Base-by-base conservation (phyloP, 176 grass and related monocot species). In the Stipa capillata region DNA sequence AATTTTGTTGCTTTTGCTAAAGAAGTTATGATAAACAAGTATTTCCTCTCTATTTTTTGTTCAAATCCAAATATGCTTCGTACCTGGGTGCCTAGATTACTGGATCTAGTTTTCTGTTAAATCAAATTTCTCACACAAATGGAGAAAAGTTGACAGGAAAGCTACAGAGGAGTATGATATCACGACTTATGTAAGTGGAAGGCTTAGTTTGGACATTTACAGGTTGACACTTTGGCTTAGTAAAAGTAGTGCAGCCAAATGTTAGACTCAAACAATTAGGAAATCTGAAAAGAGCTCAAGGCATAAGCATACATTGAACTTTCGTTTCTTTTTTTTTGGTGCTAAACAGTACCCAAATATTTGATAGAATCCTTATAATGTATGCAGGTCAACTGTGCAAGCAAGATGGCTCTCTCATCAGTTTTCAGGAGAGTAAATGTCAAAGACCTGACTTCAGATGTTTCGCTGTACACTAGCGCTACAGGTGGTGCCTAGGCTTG, bases 371-470 rank as follows among this genome's bases (percentile, higher is more conserved):
- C 8, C 17, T 69, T 44, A 53, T 36, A 5, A 40, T 85, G 23
- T 15, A 2, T 81, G 21, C 81, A 85, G 74, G 65, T 80, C 37
- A 67, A 24, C 14, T 81, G 70, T 2, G 4, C 37, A 54, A 66
- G 36, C 25, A 53, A 79, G 44, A 85, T 89, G 87, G 73, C 80
- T 21, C 3, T 91, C 10, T 87, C 82, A 44, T 89, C 86, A 73
- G 60, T 91, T 62, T 97, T 77, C 59, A 84, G 91, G 64, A 85
- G 82, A 88, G 79, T 90, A 48, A 90, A 90, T 81, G 79, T 94
- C 40, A 88, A 91, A 81, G 94, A 94, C n/a, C 48, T 93, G 34
- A 45, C 90, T 43, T 87, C 89, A 69, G 94, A 89, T 84, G 89
- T 65, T 85, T 61, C 81, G 0, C 33, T 89, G 4, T 97, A 97